phyloP scores from a whole-genome alignment of 2,329 filamentous ascomycete genomes.

The Chalaropsis ovoidea region DNA sequence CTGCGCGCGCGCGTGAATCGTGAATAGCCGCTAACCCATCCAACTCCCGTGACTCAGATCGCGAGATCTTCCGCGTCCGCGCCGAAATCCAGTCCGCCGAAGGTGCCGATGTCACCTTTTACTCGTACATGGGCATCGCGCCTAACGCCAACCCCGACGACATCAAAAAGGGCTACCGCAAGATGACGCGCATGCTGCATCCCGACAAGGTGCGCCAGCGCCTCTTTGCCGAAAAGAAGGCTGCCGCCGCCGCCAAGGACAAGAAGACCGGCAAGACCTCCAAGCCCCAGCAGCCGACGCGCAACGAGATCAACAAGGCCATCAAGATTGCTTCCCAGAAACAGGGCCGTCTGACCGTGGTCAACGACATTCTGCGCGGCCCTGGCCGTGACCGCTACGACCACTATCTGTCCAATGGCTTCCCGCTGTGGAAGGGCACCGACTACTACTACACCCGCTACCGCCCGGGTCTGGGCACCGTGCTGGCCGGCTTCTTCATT shows the following conservation, averaged over 20 bases:
- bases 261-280: conserved; percentile 38
- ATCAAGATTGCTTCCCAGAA: conserved; percentile 72
- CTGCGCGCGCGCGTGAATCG: too few species aligned
- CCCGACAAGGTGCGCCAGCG: conserved; percentile 91
- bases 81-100: conserved; percentile 73
- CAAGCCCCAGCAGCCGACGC: conserved; percentile 60
- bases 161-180: conserved; percentile 88
- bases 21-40: conserved; percentile 7
- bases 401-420: conserved; percentile 84
- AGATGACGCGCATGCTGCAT: conserved; percentile 71
- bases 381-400: conserved; percentile 79
- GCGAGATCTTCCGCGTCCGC: conserved; percentile 92
- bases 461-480: conserved; percentile 78
- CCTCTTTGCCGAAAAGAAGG: conserved; percentile 60
- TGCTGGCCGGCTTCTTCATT: conserved; percentile 70
- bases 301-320: conserved; percentile 65
- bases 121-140: conserved; percentile 77
- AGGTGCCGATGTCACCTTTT: conserved; percentile 78
- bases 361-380: conserved; percentile 77
- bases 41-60: conserved; percentile 47
- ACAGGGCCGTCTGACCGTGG: conserved; percentile 73
- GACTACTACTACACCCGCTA: conserved; percentile 97
- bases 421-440: conserved; percentile 92
- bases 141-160: conserved; percentile 69
- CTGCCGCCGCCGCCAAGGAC: conserved; percentile 40